Evolutionary conservation across 140 eudicot species (phyloP), one percentile per base, ranked within the genome.

Genomic region (Flaveria floridana): DNA sequence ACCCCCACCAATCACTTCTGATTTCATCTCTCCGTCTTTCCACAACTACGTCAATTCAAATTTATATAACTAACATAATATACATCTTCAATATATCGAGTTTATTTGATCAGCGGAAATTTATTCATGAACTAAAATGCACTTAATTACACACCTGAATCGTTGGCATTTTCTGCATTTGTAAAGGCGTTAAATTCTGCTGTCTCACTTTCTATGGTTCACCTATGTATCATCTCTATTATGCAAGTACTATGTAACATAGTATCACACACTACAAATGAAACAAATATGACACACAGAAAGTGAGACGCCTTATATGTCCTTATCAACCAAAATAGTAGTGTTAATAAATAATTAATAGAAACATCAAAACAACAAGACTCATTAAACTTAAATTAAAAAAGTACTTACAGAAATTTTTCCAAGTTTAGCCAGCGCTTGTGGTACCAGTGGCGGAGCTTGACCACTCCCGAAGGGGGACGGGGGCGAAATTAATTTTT

Each of bases 21-120:
- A 92, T 85, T 90, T 86, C 93, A 93, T 86, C 83, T 93, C 98
- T 53, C 97, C 97, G 52, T 93, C 98, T 75, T 86, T 90, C 98
- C 98, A 93, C 53, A 90, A 70, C 98, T 93, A 89, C 91, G 86
- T 20, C 84, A 56, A 89, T 74, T 75, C 82, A 25, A 51, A 28
- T 77, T 46, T 11, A 59, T 14, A 53, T 18, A 53, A 53, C 6
- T 21, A 6, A 21, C 61, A 53, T 53, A 53, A 53, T 4, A 53
- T 53, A 6, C 26, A 18, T 16, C 0, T n/a, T 16, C 25, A 1
- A 16, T 18, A 1, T 16, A 53, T 6, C 9, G 23, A 53, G 61
- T 13, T 51, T 42, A 42, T 9, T 42, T 42, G 2, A 51, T 34
- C 7, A 5, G 7, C 39, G 1, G 7, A 34, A 34, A 34, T 34